These are phyloP conservation scores for Hypomontagnella submonticulosa DNA, from an alignment of 495 filamentous ascomycete species.

Conservation along the genomic window DNA sequence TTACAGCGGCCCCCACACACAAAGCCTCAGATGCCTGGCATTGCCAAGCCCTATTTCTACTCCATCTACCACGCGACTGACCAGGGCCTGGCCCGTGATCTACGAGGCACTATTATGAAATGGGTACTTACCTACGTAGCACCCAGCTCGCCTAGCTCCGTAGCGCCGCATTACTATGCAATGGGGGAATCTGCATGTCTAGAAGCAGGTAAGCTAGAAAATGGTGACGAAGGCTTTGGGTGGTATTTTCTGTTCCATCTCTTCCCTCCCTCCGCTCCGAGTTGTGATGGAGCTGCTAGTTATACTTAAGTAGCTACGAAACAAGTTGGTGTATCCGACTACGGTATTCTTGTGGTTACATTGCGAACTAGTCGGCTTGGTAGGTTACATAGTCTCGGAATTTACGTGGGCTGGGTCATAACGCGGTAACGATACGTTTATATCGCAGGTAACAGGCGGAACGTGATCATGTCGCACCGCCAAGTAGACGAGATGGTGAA, in stretches of 20 bases:
- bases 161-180: conserved; percentile 43
- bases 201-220: conserved; percentile 23
- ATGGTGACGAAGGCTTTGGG: conserved; percentile 24
- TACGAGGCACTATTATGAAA: conserved; percentile 39
- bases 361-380: conserved; percentile 10
- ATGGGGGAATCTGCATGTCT: conserved; percentile 11
- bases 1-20: conserved; percentile 32
- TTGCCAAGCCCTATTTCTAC: conserved; percentile 39
- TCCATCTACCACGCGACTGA: conserved; percentile 45
- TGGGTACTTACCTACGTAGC: conserved; percentile 37
- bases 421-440: conserved; percentile 28
- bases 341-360: conserved; percentile 31
- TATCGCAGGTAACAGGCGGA: conserved; percentile 26
- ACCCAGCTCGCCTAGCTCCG: conserved; percentile 29
- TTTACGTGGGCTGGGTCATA: conserved; percentile 20
- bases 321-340: conserved; percentile 20
- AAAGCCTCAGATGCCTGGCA: conserved; percentile 37
- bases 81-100: conserved; percentile 41
- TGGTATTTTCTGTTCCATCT: conserved; percentile 15
- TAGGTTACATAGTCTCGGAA: conserved; percentile 20
- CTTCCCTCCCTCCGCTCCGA: not conserved
- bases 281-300: conserved; percentile 20
- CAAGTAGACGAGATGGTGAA: conserved; percentile 29
- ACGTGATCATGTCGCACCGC: conserved; percentile 45
- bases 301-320: conserved; percentile 7